A percentile compares a stretch with the other conserved stretches of the same genome.
phyloP scores from a whole-genome alignment of 108 stramenopile species.

The Seminavis robusta region DNA sequence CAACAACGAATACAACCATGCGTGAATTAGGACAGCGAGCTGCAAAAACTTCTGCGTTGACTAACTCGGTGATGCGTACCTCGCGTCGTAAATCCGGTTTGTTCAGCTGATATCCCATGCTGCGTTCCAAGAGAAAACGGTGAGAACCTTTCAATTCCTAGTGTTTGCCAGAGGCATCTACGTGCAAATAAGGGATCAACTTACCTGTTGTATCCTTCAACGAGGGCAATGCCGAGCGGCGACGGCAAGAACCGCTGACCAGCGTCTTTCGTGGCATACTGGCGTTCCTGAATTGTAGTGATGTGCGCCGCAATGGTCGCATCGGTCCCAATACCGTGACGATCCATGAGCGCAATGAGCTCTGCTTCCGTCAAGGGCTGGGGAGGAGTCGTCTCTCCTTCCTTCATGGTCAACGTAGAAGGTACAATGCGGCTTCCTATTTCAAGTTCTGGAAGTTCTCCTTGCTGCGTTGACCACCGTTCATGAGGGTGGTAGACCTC shows the following conservation, averaged over 20 bases:
- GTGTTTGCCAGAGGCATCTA: not conserved
- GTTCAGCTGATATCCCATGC: slow-evolving; percentile 94
- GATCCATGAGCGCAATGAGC: slow-evolving; percentile 84
- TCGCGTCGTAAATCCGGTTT: slow-evolving; percentile 87
- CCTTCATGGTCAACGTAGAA: slow-evolving; percentile 64
- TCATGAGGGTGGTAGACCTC: slow-evolving; percentile 90
- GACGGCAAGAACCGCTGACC: slow-evolving; percentile 79
- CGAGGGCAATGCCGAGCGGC: slow-evolving; percentile 83
- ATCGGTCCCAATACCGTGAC: slow-evolving; percentile 91
- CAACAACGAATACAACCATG: not conserved
- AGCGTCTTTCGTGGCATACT: slow-evolving; percentile 78
- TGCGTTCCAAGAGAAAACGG: no score
- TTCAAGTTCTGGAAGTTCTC: slow-evolving; percentile 64
- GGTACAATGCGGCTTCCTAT: slow-evolving; percentile 77
- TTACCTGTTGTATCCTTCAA: slow-evolving; percentile 94
- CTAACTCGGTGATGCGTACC: slow-evolving; percentile 19
- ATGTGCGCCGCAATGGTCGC: slow-evolving; percentile 92
- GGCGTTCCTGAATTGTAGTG: slow-evolving; percentile 75
- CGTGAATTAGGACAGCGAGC: not conserved
- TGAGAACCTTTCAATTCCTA: not conserved
- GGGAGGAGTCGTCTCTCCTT: slow-evolving; percentile 72
- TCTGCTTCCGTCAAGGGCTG: slow-evolving; percentile 73
- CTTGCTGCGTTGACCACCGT: slow-evolving; percentile 87
- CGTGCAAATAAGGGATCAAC: not conserved
- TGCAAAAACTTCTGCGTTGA: not conserved